Base-by-base conservation (phyloP, 441 rosid genomes). In the Breynia disticha region DNA sequence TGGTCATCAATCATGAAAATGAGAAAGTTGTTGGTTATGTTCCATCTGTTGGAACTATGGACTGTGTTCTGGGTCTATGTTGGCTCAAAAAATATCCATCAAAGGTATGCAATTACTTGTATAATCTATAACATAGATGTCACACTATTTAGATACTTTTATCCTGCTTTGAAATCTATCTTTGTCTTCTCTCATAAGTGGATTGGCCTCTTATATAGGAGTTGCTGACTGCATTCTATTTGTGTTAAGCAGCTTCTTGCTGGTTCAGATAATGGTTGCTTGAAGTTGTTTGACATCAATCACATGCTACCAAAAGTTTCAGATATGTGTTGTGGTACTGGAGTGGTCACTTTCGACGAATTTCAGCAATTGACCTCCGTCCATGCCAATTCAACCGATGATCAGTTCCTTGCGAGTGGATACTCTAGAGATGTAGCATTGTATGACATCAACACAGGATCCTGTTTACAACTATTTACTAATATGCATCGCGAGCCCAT, bases 201-300 rank as follows among this genome's bases (percentile, higher is more conserved):
- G 44, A 41, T 9, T 41, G 13, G 15, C 44, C 7, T 24, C 32
- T 24, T 28, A 28, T 28, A 28, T 28, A 41, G 44, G 44, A 41
- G n/a, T 41, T 41, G 44, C 44, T 41, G 9, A 41, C 13, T 3
- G n/a, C 44, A 13, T 41, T 41, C n/a, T 41, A 41, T 41, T 41
- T 41, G 44, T 0, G 44, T 41, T 41, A 15, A 41, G 44, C n/a
- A 41, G 44, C 44, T 41, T 4, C 44, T 41, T 41, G 44, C 44
- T 41, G 44, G 44, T 41, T 41, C 44, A 0, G 44, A 41, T 41
- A 41, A 41, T 41, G 44, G 44, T 41, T 41, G 44, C 44, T 41
- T 41, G 44, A 41, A 41, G 44, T 41, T 41, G 44, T 41, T 41
- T 41, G 44, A 41, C 44, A 41, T 41, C 10, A 41, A 41, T 41